Base-by-base conservation (phyloP, 2,329 filamentous ascomycete species). In the Clonostachys rosea region DNA sequence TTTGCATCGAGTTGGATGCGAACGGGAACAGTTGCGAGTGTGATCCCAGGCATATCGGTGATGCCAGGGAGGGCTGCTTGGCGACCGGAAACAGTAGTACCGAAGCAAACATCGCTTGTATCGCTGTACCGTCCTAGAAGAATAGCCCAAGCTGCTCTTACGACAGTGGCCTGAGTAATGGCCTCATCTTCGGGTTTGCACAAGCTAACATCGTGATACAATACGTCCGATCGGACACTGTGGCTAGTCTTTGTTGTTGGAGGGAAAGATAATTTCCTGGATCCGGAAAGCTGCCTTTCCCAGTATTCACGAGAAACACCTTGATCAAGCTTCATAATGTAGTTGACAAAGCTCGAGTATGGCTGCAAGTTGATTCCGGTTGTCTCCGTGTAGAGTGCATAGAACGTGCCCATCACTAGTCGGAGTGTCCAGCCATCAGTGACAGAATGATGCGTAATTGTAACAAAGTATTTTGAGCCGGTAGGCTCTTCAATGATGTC, bases 341-440 rank as follows among this genome's bases (percentile, higher is more conserved):
- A 69, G 40, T 62, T 62, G 50, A 73, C 69, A 47, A 71, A 73
- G 34, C 65, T 57, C 42, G 65, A 69, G 56, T 71, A 73, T 5
- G 50, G 49, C 12, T 16, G 39, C 35, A 17, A 40, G 45, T 17
- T 44, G 34, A 7, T 42, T 43, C 13, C 7, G 40, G 46, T 16
- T 13, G 11, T 40, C 6, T 42, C 37, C 8, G 52, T 37, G 2
- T 50, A 40, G 12, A 50, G 6, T 6, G 24, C 14, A 11, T 42
- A 30, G 4, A 49, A 49, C 42, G 44, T 52, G 49, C 24, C 5
- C 11, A 12, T 18, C 7, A 30, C 43, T 44, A 20, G 37, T 37
- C 13, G 13, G 7, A n/a, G 14, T 36, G 7, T 50, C 36, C 35
- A 48, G 49, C 53, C 52, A 59, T 34, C 58, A 36, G 58, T 59